These are phyloP conservation scores for Tolypocladium ovalisporum DNA, from an alignment of 2,329 filamentous ascomycete genomes.

Conservation along the genomic window DNA sequence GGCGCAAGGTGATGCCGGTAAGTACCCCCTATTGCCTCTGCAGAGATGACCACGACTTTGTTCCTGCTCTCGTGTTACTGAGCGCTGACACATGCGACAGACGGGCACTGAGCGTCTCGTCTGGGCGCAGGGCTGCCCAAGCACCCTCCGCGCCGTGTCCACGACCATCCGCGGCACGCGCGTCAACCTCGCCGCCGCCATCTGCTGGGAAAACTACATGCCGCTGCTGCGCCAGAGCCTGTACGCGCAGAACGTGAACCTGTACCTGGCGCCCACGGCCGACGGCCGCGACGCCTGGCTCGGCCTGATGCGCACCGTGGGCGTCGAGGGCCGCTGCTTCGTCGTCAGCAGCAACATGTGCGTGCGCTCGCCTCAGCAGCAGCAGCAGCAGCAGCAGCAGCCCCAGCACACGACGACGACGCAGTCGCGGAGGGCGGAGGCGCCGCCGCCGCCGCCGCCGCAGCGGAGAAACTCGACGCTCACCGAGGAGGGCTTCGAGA, in stretches of 20 bases:
- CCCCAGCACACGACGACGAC: no score
- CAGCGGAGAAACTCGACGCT: conserved; percentile 23
- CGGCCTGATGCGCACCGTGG: conserved; percentile 70
- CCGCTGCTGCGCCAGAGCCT: conserved; percentile 72
- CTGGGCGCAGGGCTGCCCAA: conserved; percentile 78
- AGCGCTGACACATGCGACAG: conserved; percentile 17
- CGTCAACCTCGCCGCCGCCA: conserved; percentile 73
- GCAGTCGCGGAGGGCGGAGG: no score
- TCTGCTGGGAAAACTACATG: conserved; percentile 98
- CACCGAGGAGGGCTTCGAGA: conserved; percentile 36
- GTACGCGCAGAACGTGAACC: conserved; percentile 83
- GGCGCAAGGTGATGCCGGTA: conserved; percentile 85
- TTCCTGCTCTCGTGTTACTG: not conserved
- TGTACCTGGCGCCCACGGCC: conserved; percentile 85
- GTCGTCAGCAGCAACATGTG: conserved; percentile 83
- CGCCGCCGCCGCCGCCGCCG: not conserved
- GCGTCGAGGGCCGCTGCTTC: conserved; percentile 71
- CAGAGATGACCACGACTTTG: no score
- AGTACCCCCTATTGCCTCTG: conserved; percentile 16
- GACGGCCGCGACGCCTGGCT: conserved; percentile 78
- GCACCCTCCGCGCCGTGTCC: conserved; percentile 67
- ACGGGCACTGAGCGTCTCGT: conserved; percentile 75
- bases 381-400: not conserved
- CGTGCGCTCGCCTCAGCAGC: conserved; percentile 22
- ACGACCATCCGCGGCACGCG: conserved; percentile 70